A percentile compares a stretch with the other conserved stretches of the same genome.
Evolutionary conservation across 257 asterid genomes (phyloP).

Genomic region (Solanum sitiens): DNA sequence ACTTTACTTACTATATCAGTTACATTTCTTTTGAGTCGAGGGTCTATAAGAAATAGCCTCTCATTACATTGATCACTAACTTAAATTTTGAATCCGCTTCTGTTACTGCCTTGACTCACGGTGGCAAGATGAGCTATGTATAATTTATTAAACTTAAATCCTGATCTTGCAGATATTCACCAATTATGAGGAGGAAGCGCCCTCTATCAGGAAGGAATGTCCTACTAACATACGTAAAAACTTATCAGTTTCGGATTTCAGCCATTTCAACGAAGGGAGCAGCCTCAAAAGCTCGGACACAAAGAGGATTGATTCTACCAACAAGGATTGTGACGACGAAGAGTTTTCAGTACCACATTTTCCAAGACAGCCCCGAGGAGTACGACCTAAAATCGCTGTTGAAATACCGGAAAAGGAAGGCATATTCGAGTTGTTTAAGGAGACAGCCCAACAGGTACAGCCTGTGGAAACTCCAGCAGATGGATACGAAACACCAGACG

Average conservation of each 20-base stretch:
- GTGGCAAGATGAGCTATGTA: background rate
- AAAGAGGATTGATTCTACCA: background rate
- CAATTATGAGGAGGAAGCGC: conserved; percentile 35
- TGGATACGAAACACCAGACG: conserved; percentile 80
- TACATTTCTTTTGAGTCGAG: background rate
- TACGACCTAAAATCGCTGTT: conserved; percentile 47
- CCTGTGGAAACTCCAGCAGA: conserved; percentile 25
- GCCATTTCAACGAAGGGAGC: background rate
- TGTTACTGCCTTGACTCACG: background rate
- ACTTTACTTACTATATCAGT: too few relatives aligned
- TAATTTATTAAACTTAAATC: background rate
- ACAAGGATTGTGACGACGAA: background rate
- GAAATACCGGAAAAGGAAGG: conserved; percentile 43
- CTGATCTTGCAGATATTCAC: conserved; percentile 54
- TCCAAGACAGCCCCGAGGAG: conserved; percentile 18
- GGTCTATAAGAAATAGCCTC: background rate
- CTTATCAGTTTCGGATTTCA: background rate
- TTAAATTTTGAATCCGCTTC: background rate
- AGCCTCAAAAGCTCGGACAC: conserved; percentile 9
- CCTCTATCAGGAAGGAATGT: background rate
- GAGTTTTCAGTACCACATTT: background rate
- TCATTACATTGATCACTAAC: background rate
- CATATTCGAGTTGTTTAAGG: conserved; percentile 24
- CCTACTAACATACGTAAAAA: conserved; percentile 12
- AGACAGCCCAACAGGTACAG: background rate